Conservation (phyloP, 2,329 filamentous ascomycete genomes). For the Cytospora schulzeri region DNA sequence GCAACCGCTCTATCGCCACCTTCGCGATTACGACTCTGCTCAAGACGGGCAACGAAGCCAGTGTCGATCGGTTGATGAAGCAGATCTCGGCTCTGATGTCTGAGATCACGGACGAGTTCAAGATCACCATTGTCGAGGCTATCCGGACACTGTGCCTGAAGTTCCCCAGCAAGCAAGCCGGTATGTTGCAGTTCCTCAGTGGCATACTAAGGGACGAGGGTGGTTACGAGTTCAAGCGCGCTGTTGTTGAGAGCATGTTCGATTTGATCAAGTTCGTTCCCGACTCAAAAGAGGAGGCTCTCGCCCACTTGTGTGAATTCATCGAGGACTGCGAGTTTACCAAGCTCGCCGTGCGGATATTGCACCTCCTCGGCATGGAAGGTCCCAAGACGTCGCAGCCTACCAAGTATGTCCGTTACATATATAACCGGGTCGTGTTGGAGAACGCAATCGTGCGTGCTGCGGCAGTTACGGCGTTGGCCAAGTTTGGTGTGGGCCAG, state of each 20-base stretch:
- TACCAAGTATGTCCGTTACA: constrained; percentile 98
- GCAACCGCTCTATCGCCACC: constrained; percentile 94
- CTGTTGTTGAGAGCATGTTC: constrained; percentile 98
- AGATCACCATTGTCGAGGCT: constrained; percentile 99
- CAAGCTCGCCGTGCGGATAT: constrained; percentile 91
- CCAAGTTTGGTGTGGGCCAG: constrained; percentile 96
- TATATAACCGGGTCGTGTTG: constrained; percentile 96
- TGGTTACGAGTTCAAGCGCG: constrained; percentile 96
- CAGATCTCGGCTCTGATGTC: constrained; percentile 98
- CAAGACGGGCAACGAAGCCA: constrained; percentile 97
- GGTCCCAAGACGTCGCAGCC: constrained; percentile 94
- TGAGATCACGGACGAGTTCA: constrained; percentile 98
- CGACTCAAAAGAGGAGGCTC: constrained; percentile 77
- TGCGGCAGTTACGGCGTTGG: constrained; percentile 90
- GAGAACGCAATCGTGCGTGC: constrained; percentile 96
- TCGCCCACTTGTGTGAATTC: constrained; percentile 96
- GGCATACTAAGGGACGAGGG: constrained; percentile 96
- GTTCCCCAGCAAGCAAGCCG: constrained; percentile 96
- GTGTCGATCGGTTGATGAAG: constrained; percentile 96
- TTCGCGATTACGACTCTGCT: constrained; percentile 97
- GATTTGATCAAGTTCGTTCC: constrained; percentile 99
- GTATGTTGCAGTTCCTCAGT: constrained; percentile 95
- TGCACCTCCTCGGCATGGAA: constrained; percentile 91
- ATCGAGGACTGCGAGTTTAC: constrained; percentile 99
- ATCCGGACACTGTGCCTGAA: constrained; percentile 96